Evolutionary conservation across 805 yeast genomes (phyloP), one percentile per base, ranked within the genome.

Genomic region (Barnettozyma wickerhamii): DNA sequence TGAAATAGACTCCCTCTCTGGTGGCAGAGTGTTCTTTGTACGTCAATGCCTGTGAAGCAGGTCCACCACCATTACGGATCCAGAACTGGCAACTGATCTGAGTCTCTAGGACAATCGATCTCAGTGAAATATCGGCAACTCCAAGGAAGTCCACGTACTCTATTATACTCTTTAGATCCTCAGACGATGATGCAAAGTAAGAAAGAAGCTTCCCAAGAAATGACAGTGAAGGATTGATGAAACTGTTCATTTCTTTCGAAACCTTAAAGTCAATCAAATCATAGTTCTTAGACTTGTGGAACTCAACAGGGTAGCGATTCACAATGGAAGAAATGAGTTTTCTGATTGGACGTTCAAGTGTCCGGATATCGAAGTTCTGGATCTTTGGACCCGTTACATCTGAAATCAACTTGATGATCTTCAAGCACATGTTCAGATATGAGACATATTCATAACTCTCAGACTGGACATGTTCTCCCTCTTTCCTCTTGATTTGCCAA

Each of bases 31-130:
- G 51, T n/a, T 68, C 72, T 40, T 64, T 64, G 47, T 79, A 78
- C 13, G 72, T 60, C 1, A 71, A 55, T 0, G 79, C 73, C 48
- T 77, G 79, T 32, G 72, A 66, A 4, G 76, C 58, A 2, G 71
- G 74, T 6, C 74, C 68, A 38, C 65, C 53, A 17, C 93, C 93
- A 52, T 84, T 84, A 62, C 91, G 72, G 3, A 84, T 73, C 93
- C 93, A 84, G 46, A 75, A 77, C 1, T 84, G 84, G 2, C 74
- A 63, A 26, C 71, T 72, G 3, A 81, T 74, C 52, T 84, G 91
- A 4, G 80, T 62, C 15, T 75, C 70, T 23, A 82, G 62, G 1
- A 81, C 88, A 24, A 79, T 63, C 13, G 81, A 72, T 55, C 84
- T 69, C 36, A 84, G 56, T 0, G 83, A 70, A 38, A 72, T 65